phyloP scores from a whole-genome alignment of 208 protist species.

The Angomonas ambiguus region DNA sequence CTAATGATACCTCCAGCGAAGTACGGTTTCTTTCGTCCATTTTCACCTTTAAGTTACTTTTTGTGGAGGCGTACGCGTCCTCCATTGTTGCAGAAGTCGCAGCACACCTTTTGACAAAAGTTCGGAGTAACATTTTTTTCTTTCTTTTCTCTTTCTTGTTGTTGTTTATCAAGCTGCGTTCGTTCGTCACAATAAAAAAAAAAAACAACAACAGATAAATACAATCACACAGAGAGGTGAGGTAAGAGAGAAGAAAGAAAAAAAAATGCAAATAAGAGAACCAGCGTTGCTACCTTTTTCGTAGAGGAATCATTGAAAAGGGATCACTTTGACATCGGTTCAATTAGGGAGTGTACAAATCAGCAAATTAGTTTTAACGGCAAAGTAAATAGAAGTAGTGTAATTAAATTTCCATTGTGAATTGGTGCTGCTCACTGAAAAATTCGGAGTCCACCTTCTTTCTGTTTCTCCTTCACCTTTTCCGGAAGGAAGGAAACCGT shows the following conservation, averaged over 20 bases:
- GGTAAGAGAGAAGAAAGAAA: too few relatives aligned
- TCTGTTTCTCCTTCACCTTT: neutral
- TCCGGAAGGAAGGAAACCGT: neutral
- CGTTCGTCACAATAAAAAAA: slow-evolving; percentile 8
- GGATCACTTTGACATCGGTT: too few relatives aligned
- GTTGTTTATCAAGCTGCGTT: neutral
- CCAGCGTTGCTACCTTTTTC: too few relatives aligned
- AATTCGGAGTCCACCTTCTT: too few relatives aligned
- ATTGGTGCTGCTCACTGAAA: too few relatives aligned
- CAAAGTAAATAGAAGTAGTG: slow-evolving; percentile 1
- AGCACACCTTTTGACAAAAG: neutral
- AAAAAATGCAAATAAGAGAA: neutral
- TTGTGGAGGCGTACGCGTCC: slow-evolving; percentile 44
- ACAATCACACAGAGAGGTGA: neutral
- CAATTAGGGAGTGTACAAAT: too few relatives aligned
- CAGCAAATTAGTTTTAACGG: neutral
- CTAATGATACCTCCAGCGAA: slow-evolving; percentile 49
- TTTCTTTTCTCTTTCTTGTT: slow-evolving; percentile 6
- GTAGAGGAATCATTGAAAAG: too few relatives aligned
- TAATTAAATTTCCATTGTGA: too few relatives aligned
- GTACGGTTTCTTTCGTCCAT: slow-evolving; percentile 32
- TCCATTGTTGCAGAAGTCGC: slow-evolving; percentile 20
- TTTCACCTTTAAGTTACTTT: slow-evolving; percentile 43
- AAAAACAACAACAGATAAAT: slow-evolving; percentile 6
- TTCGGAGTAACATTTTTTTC: slow-evolving; percentile 7